These are phyloP conservation scores for Colletotrichum eremochloae DNA, from an alignment of 2,329 filamentous ascomycete genomes.

Conservation along the genomic window DNA sequence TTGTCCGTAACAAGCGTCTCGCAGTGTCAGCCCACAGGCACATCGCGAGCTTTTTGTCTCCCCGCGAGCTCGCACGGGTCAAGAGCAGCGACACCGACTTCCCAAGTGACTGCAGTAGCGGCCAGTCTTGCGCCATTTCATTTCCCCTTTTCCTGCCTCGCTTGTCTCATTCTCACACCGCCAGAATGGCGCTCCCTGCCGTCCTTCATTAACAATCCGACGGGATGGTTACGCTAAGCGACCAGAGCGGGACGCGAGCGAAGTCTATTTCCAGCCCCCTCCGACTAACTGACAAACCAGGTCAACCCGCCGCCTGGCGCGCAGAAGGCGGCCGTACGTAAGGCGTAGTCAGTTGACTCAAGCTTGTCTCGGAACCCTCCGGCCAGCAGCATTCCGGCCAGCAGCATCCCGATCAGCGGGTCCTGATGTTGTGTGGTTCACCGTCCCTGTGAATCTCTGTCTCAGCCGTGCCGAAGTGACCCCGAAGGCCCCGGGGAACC, in stretches of 20 bases:
- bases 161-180: constrained; percentile 24
- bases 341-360: background rate
- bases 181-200: constrained; percentile 9
- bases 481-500: constrained; percentile 67
- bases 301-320: background rate
- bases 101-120: background rate
- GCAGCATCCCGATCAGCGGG: background rate
- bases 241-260: constrained; percentile 26
- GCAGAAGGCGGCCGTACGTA: background rate
- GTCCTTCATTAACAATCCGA: constrained; percentile 19
- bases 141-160: background rate
- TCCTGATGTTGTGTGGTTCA: constrained; percentile 17
- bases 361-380: background rate
- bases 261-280: constrained; percentile 21
- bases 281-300: constrained; percentile 1
- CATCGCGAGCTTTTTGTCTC: background rate
- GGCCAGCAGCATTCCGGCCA: background rate
- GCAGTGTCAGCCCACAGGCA: background rate
- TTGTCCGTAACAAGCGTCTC: background rate
- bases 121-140: background rate
- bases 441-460: constrained; percentile 25
- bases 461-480: constrained; percentile 60
- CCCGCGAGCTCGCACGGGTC: background rate
- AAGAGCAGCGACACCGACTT: background rate
- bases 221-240: constrained; percentile 38